Conservation (phyloP, 169 alveolate genomes). For the Perkinsus marinus region DNA sequence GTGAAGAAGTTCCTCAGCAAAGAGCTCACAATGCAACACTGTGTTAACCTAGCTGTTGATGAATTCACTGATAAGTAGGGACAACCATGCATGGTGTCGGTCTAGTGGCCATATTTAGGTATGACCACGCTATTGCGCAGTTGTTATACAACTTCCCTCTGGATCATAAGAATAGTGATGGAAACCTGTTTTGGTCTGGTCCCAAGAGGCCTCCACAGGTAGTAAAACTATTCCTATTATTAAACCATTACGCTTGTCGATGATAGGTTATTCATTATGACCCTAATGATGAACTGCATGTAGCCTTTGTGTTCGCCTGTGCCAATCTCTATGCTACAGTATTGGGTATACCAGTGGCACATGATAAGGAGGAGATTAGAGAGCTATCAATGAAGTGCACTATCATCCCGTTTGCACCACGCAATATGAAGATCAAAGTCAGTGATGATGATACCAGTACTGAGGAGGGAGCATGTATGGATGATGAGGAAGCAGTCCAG, state of each 20-base stretch:
- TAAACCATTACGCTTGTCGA: no score
- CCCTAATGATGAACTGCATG: conserved; percentile 57
- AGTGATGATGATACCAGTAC: conserved; percentile 59
- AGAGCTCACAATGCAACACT: not conserved
- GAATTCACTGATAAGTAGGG: not conserved
- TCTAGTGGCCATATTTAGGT: not conserved
- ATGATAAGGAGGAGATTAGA: conserved; percentile 23
- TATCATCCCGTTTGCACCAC: conserved; percentile 36
- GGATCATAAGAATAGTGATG: conserved; percentile 82
- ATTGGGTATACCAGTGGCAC: conserved; percentile 39
- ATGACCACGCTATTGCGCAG: conserved; percentile 53
- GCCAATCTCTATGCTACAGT: conserved; percentile 74
- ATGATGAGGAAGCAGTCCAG: conserved; percentile 7
- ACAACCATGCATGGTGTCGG: not conserved
- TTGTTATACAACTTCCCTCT: conserved; percentile 85
- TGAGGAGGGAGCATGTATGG: conserved; percentile 26
- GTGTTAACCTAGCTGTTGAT: not conserved
- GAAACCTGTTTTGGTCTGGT: conserved; percentile 92
- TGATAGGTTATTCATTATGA: conserved; percentile 67
- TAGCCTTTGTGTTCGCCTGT: conserved; percentile 66
- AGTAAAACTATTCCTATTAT: no score
- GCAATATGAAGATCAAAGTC: conserved; percentile 47
- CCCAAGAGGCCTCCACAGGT: conserved; percentile 91
- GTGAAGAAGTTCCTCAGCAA: conserved; percentile 22
- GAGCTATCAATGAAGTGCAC: conserved; percentile 23